Percentiles rank a stretch among this genome's conserved stretches.
These are phyloP conservation scores for Verticillium zaregamsianum DNA, from an alignment of 2,329 filamentous ascomycete genomes.

Conservation along the genomic window DNA sequence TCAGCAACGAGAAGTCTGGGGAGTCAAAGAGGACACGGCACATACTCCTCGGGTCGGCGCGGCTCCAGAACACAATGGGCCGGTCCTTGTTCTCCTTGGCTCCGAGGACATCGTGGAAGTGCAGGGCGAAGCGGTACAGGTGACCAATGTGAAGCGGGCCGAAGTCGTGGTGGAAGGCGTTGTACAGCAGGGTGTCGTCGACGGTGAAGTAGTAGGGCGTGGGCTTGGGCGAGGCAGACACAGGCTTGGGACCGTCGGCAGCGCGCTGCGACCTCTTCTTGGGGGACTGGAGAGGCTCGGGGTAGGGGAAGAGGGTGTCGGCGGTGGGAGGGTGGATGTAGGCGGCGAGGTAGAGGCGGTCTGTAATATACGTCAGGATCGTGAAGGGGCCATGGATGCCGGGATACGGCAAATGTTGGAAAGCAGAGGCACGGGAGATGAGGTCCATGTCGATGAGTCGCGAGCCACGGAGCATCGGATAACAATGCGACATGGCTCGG, in stretches of 20 bases:
- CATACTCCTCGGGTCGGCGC: slow-evolving; percentile 84
- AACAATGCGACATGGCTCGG: slow-evolving; percentile 26
- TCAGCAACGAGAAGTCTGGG: neutral
- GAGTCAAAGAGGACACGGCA: slow-evolving; percentile 14
- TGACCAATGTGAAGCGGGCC: slow-evolving; percentile 96
- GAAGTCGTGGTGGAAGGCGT: slow-evolving; percentile 98
- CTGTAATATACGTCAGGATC: slow-evolving; percentile 49
- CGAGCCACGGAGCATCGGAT: slow-evolving; percentile 13
- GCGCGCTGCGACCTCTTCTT: slow-evolving; percentile 49
- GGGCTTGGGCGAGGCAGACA: slow-evolving; percentile 32
- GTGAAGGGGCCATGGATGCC: slow-evolving; percentile 18
- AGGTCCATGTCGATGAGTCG: neutral
- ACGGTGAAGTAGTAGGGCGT: slow-evolving; percentile 92
- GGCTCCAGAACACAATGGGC: slow-evolving; percentile 94
- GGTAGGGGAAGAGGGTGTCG: slow-evolving; percentile 83
- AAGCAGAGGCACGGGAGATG: neutral
- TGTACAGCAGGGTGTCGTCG: slow-evolving; percentile 89
- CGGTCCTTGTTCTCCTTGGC: slow-evolving; percentile 86
- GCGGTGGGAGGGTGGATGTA: slow-evolving; percentile 79
- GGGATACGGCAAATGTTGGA: slow-evolving; percentile 9
- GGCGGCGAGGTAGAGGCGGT: slow-evolving; percentile 90
- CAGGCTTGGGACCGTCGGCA: slow-evolving; percentile 43
- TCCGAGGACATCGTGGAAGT: slow-evolving; percentile 91
- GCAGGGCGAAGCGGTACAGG: slow-evolving; percentile 91
- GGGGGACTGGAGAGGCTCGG: slow-evolving; percentile 42